These are phyloP conservation scores for Tetracentron sinense DNA, from an alignment of 164 flowering plant genomes.

Conservation along the genomic window DNA sequence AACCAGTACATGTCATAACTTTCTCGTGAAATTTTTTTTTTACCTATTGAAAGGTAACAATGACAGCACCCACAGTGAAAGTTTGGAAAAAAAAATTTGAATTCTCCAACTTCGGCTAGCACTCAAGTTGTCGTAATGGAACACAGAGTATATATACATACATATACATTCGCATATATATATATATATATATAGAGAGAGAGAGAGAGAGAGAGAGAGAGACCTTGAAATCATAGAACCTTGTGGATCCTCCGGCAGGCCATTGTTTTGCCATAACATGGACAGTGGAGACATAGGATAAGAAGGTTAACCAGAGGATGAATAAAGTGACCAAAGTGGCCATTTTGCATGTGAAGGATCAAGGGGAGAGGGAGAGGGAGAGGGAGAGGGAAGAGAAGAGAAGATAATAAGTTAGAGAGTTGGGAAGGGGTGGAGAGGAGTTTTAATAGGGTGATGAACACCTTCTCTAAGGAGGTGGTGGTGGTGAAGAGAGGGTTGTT, in stretches of 20 bases:
- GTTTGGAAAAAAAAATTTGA: no score
- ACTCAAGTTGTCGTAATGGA: no score
- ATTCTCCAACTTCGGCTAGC: no score
- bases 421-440: background rate
- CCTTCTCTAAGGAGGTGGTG: conserved; percentile 3
- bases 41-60: no score
- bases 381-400: background rate
- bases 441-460: conserved; percentile 6
- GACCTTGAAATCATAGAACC: conserved; percentile 69
- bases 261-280: conserved; percentile 22
- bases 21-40: no score
- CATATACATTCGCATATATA: no score
- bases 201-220: conserved; percentile 13
- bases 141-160: no score
- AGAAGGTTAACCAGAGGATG: conserved; percentile 17
- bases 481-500: background rate
- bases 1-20: no score
- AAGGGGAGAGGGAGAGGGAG: conserved; percentile 4
- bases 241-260: conserved; percentile 37
- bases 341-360: conserved; percentile 18
- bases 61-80: no score
- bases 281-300: conserved; percentile 13
- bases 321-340: conserved; percentile 18
- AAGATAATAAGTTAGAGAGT: no score
- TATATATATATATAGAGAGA: conserved; percentile 5